Evolutionary conservation across 202 grass and related monocot genomes (phyloP), one percentile per base, ranked within the genome.

Genomic region (Panicum hallii): DNA sequence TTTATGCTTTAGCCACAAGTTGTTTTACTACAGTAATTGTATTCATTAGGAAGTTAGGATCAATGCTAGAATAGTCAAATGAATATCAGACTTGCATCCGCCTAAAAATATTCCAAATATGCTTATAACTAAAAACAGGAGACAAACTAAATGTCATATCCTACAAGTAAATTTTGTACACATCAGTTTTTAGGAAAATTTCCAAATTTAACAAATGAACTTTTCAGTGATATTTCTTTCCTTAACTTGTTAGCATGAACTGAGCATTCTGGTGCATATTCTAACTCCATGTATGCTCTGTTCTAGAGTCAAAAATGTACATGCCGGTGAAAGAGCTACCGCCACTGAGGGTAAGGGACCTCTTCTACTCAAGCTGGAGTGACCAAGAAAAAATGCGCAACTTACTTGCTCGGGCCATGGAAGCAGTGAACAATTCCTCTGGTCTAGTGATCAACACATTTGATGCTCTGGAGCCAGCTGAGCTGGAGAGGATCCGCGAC

Each of bases 401-500:
- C 17, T 1, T 87, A 1, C 41, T 92, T 1, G 57, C 42, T n/a
- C 47, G 10, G 4, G 70, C 12, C 5, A 72, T 16, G 0, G 68
- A 84, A 41, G 75, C 44, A 12, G 26, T 67, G 50, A 79, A 42
- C 36, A 67, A 44, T 0, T 92, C 83, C 5, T 84, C 70, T 0
- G 84, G 87, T 9, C 22, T 89, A 2, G 86, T 92, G 55, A 28
- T 92, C 45, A 92, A 92, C 83, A 87, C 87, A 19, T 6, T 56
- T 0, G 50, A 81, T 5, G 49, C 65, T 28, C 14, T 81, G 9
- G 79, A 81, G 65, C 0, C 26, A 26, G 26, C 26, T 26, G 26
- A 26, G 26, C 26, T 26, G 26, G 26, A 26, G 26, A 26, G 26
- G 26, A 26, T 26, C 26, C 26, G 26, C 26, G 26, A 26, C 26